phyloP scores from a whole-genome alignment of 2,329 filamentous ascomycete species.

The Amauroascus verrucosus region DNA sequence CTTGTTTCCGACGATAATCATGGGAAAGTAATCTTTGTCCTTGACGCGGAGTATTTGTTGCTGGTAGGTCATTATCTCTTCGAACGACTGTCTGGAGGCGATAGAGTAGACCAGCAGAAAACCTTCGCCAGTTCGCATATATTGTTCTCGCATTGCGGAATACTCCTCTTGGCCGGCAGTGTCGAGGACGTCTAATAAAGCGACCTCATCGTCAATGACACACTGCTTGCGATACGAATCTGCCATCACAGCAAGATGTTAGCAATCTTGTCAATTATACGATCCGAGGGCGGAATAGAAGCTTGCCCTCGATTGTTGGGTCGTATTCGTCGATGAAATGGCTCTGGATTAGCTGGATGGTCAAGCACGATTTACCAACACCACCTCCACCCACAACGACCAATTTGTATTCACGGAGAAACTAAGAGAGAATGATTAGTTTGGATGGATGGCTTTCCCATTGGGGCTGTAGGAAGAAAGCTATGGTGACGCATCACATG shows the following conservation, averaged over 20 bases:
- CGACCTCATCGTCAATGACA: constrained; percentile 95
- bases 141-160: constrained; percentile 98
- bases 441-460: background rate
- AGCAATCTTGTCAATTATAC: background rate
- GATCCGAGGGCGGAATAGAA: constrained; percentile 24
- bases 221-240: constrained; percentile 99
- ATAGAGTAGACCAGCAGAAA: constrained; percentile 98
- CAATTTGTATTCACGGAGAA: constrained; percentile 85
- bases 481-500: background rate
- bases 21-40: constrained; percentile 99
- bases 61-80: constrained; percentile 97
- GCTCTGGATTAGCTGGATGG: constrained; percentile 88
- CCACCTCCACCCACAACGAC: constrained; percentile 97
- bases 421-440: constrained; percentile 40
- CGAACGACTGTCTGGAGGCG: constrained; percentile 91
- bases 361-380: constrained; percentile 98
- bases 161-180: constrained; percentile 98
- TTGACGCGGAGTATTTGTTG: constrained; percentile 98
- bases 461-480: background rate
- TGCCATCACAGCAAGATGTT: constrained; percentile 33
- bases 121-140: constrained; percentile 97
- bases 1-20: constrained; percentile 98
- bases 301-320: constrained; percentile 85
- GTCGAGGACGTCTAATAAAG: constrained; percentile 93
- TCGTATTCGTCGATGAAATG: constrained; percentile 99